These are phyloP conservation scores for Fusarium sp. DNA, from an alignment of 2,329 filamentous ascomycete species.

Conservation along the genomic window DNA sequence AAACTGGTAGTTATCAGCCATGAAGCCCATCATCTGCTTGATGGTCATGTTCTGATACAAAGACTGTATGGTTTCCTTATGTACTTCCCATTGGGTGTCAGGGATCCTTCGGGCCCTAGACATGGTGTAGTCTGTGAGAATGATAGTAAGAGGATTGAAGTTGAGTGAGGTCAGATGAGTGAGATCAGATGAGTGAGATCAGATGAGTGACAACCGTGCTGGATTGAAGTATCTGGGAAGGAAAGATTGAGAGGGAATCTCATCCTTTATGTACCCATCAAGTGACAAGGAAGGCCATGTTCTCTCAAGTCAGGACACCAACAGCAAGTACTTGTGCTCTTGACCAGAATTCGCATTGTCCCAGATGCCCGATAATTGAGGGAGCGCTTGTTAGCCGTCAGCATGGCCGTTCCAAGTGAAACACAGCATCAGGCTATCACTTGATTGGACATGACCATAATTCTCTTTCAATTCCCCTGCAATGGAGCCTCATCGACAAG, in stretches of 20 bases:
- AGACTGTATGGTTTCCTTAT: background rate
- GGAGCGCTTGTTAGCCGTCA: background rate
- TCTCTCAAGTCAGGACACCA: too few species aligned
- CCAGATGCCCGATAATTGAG: background rate
- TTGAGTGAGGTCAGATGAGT: too few species aligned
- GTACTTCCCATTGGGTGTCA: background rate
- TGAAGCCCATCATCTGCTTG: too few species aligned
- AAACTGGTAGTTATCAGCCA: background rate
- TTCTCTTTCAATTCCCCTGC: background rate
- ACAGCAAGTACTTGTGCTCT: background rate
- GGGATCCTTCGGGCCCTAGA: background rate
- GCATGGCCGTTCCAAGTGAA: background rate
- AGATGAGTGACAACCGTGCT: too few species aligned
- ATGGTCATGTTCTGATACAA: background rate
- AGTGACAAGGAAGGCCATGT: background rate
- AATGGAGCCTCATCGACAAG: background rate
- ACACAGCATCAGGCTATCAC: background rate
- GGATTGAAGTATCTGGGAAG: too few species aligned
- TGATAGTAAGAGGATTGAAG: background rate
- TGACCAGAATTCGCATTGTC: background rate
- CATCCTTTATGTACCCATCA: background rate
- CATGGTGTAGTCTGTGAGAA: rapidly evolving
- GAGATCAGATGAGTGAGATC: too few species aligned
- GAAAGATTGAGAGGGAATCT: background rate
- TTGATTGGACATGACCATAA: background rate